phyloP scores from a whole-genome alignment of 306 rosid species.

The Trifolium dubium region DNA sequence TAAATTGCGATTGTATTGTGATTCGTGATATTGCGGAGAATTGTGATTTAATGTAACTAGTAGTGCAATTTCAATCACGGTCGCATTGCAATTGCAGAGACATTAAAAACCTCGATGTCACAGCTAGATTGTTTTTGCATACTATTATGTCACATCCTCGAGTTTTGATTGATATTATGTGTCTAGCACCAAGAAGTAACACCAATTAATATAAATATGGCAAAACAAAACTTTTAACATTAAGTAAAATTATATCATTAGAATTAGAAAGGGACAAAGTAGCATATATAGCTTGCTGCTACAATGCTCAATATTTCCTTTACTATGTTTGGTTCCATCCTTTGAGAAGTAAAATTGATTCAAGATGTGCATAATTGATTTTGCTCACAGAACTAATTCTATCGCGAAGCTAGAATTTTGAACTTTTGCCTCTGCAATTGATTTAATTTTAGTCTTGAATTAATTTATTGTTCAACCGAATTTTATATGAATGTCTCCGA shows the following conservation, averaged over 20 bases:
- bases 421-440: not conserved
- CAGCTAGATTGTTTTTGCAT: not conserved
- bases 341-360: not conserved
- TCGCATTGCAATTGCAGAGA: not conserved
- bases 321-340: not conserved
- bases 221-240: conserved; percentile 39
- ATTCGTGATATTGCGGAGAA: not conserved
- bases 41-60: not conserved
- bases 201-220: conserved; percentile 15
- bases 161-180: not conserved
- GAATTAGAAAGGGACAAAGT: conserved; percentile 37
- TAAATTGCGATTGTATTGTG: not conserved
- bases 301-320: conserved; percentile 3
- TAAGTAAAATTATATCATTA: conserved; percentile 28
- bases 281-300: conserved; percentile 4
- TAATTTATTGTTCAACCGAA: too few relatives aligned
- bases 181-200: conserved; percentile 23
- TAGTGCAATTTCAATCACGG: not conserved
- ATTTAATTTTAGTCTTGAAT: too few relatives aligned
- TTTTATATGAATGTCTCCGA: too few relatives aligned
- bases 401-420: not conserved
- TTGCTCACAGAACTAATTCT: too few relatives aligned
- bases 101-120: not conserved
- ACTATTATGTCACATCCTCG: not conserved
- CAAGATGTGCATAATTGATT: too few relatives aligned